Conservation (phyloP, 2,329 filamentous ascomycete species). For the Verticillium dahliae region DNA sequence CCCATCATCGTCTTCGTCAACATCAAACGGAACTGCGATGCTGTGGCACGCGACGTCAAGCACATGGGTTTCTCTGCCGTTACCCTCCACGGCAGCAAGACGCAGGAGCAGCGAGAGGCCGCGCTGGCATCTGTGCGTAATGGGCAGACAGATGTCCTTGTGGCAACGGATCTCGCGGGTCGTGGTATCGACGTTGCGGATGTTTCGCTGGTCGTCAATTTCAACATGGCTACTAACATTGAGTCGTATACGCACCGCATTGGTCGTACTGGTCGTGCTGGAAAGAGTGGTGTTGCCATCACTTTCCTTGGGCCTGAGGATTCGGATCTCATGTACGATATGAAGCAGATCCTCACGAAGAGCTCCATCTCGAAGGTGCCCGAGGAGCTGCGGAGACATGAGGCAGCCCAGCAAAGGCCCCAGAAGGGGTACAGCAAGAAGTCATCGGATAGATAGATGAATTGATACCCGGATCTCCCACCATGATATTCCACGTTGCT, state of each 20-base stretch:
- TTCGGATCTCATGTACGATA: slow-evolving; percentile 81
- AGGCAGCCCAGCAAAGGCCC: slow-evolving; percentile 82
- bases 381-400: slow-evolving; percentile 83
- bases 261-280: slow-evolving; percentile 93
- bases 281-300: slow-evolving; percentile 92
- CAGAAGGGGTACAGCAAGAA: slow-evolving; percentile 1
- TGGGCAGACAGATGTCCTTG: slow-evolving; percentile 77
- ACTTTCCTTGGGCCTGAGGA: slow-evolving; percentile 94
- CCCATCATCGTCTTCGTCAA: slow-evolving; percentile 99
- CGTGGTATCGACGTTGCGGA: slow-evolving; percentile 97
- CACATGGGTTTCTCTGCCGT: slow-evolving; percentile 86
- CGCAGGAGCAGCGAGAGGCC: slow-evolving; percentile 93
- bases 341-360: slow-evolving; percentile 94
- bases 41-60: slow-evolving; percentile 89
- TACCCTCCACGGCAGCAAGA: slow-evolving; percentile 91
- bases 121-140: slow-evolving; percentile 79
- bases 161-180: slow-evolving; percentile 91
- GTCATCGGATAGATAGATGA: background rate
- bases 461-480: background rate
- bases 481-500: no score
- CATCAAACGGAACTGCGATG: slow-evolving; percentile 98
- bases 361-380: slow-evolving; percentile 82
- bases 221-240: slow-evolving; percentile 91
- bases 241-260: slow-evolving; percentile 92
- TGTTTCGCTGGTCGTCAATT: slow-evolving; percentile 91